These are phyloP conservation scores for Coemansia sp. DNA, from an alignment of 192 early-diverging fungal species.

Conservation along the genomic window DNA sequence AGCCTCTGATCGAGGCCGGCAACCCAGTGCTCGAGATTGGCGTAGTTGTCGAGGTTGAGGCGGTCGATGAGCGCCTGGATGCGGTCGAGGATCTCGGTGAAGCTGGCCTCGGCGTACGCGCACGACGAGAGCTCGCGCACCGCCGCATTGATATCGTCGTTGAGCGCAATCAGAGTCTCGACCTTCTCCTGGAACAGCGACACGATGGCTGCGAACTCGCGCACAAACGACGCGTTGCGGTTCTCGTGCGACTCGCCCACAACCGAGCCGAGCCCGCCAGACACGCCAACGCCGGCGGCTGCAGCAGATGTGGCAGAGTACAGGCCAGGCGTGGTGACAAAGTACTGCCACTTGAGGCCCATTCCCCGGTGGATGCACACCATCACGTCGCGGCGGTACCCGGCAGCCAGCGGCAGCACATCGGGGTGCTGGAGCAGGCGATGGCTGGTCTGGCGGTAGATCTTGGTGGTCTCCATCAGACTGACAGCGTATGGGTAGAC, in stretches of 20 bases:
- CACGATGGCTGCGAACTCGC: conserved; percentile 88
- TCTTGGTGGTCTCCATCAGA: conserved; percentile 91
- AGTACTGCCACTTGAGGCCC: conserved; percentile 91
- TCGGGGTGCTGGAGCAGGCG: conserved; percentile 75
- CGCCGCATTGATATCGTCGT: conserved; percentile 76
- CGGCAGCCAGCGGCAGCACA: conserved; percentile 80
- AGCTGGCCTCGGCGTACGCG: conserved; percentile 66
- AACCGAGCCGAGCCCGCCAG: neutral
- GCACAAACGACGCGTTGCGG: conserved; percentile 89
- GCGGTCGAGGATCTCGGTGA: conserved; percentile 69
- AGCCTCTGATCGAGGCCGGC: conserved; percentile 75
- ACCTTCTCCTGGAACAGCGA: conserved; percentile 96
- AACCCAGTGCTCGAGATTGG: conserved; percentile 93
- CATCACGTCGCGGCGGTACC: conserved; percentile 95
- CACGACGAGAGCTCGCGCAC: conserved; percentile 86
- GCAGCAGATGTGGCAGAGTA: too few species aligned
- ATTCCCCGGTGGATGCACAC: conserved; percentile 72
- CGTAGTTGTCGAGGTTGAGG: conserved; percentile 91
- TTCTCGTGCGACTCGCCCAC: conserved; percentile 72
- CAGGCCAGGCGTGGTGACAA: conserved; percentile 64
- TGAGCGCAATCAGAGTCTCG: conserved; percentile 73
- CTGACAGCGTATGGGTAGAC: conserved; percentile 98
- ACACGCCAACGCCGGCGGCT: too few species aligned
- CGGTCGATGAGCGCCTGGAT: conserved; percentile 92
- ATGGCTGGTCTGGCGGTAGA: conserved; percentile 83